Evolutionary conservation across 306 rosid species (phyloP), one percentile per base, ranked within the genome.

Genomic region (Dryas drummondii): DNA sequence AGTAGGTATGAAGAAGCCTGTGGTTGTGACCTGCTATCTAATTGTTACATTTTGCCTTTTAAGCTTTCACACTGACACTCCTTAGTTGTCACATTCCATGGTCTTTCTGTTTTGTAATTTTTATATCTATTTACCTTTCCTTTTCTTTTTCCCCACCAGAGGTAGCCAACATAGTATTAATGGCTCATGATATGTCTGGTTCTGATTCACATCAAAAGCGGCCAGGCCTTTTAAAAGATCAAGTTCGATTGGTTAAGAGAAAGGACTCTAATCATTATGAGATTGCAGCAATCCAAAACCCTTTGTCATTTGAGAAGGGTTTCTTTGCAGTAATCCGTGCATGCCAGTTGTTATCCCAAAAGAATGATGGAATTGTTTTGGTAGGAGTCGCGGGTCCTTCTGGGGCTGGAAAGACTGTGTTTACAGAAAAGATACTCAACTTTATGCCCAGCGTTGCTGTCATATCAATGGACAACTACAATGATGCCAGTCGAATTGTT

Each of bases 341-440:
- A 53, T 89, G 96, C 84, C 99, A 96, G 73, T 74, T 90, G 64
- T 79, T 96, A 62, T 90, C 97, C 64, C 97, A 92, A 85, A 87
- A 92, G 75, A 96, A 96, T 78, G 94, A 90, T 54, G 99, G 99
- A 49, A 88, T 90, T 68, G 82, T 88, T 82, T 74, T 96, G 88
- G 97, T 96, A 52, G 99, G 99, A 37, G 81, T 96, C 80, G 99
- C 99, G 0, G 99, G 99, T 74, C 99, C 99, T 82, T 96, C 99
- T 9, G 99, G 99, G 71, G 99, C 99, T 15, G 99, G 99, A 66
- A 96, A 96, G 84, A 90, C 99, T 53, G 80, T 92, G 16, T 92
- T 96, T 76, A 96, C 98, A 3, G 98, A 96, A 67, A 96, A 96
- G 86, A 92, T 96, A 84, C 87, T 92, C 66, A 89, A 76, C 62